phyloP scores from a whole-genome alignment of 2,329 filamentous ascomycete species.

The Neofusicoccum laricinum region DNA sequence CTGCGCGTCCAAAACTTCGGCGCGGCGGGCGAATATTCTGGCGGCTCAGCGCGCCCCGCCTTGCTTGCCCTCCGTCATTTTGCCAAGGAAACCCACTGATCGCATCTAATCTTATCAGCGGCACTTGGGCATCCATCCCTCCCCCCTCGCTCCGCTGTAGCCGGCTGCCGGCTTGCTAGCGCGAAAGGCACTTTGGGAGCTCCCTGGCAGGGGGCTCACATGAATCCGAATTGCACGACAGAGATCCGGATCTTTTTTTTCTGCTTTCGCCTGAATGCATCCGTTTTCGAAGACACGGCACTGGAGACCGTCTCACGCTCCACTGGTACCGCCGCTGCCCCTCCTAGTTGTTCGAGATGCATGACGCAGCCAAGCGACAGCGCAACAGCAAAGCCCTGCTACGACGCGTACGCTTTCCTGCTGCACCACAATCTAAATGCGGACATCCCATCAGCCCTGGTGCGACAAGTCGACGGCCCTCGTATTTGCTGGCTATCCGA shows the following conservation, averaged over 20 bases:
- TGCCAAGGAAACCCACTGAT: neutral
- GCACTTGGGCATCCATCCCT: neutral
- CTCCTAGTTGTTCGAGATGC: neutral
- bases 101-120: neutral
- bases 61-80: neutral
- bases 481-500: neutral
- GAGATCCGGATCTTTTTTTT: too few relatives aligned
- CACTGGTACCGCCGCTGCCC: too few relatives aligned
- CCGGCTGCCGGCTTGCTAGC: neutral
- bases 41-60: neutral
- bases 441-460: neutral
- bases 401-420: neutral
- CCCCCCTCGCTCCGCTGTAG: neutral
- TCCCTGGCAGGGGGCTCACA: neutral
- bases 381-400: neutral
- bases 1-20: neutral
- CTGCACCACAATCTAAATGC: neutral
- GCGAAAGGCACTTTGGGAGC: too few relatives aligned
- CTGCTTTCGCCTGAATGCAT: too few relatives aligned
- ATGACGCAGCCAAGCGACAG: neutral
- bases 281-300: too few relatives aligned
- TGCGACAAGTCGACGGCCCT: neutral
- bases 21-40: constrained; percentile 6
- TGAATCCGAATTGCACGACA: too few relatives aligned
- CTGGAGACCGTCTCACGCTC: too few relatives aligned